phyloP scores from a whole-genome alignment of 2,329 filamentous ascomycete species.

The Oidium heveae region DNA sequence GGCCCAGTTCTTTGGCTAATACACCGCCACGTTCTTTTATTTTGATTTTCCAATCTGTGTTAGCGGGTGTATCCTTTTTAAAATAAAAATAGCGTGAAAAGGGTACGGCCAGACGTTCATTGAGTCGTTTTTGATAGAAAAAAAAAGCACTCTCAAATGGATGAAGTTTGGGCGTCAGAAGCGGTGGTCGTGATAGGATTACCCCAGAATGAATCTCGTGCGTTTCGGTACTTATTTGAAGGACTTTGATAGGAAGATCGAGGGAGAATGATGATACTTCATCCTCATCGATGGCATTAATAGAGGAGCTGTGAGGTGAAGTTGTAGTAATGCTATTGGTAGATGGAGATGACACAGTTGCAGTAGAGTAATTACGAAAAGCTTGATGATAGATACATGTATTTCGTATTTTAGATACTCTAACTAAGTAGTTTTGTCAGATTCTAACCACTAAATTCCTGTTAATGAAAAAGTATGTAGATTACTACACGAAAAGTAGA shows the following conservation, averaged over 20 bases:
- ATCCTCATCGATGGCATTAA: too few relatives aligned
- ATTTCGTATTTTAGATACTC: too few relatives aligned
- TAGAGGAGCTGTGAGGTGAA: too few relatives aligned
- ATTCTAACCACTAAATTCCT: too few relatives aligned
- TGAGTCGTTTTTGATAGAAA: slow-evolving; percentile 91
- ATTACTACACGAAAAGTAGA: too few relatives aligned
- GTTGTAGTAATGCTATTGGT: too few relatives aligned
- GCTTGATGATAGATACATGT: too few relatives aligned
- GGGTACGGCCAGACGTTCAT: slow-evolving; percentile 69
- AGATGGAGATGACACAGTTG: background rate
- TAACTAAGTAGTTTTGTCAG: too few relatives aligned
- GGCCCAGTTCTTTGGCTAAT: slow-evolving; percentile 61
- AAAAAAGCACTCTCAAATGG: slow-evolving; percentile 82
- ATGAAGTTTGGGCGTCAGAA: slow-evolving; percentile 61
- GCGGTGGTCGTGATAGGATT: slow-evolving; percentile 66
- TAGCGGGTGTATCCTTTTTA: slow-evolving; percentile 64
- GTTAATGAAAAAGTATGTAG: too few relatives aligned
- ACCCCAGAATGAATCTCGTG: slow-evolving; percentile 35
- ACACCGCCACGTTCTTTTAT: slow-evolving; percentile 46
- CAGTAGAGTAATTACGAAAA: background rate
- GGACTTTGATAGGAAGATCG: background rate
- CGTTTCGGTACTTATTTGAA: background rate
- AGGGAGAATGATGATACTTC: too few relatives aligned
- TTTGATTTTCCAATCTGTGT: slow-evolving; percentile 79
- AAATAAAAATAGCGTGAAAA: slow-evolving; percentile 89